A percentile compares a stretch with the other conserved stretches of the same genome.
Evolutionary conservation across 441 rosid species (phyloP).

Genomic region (Populus hybrid): DNA sequence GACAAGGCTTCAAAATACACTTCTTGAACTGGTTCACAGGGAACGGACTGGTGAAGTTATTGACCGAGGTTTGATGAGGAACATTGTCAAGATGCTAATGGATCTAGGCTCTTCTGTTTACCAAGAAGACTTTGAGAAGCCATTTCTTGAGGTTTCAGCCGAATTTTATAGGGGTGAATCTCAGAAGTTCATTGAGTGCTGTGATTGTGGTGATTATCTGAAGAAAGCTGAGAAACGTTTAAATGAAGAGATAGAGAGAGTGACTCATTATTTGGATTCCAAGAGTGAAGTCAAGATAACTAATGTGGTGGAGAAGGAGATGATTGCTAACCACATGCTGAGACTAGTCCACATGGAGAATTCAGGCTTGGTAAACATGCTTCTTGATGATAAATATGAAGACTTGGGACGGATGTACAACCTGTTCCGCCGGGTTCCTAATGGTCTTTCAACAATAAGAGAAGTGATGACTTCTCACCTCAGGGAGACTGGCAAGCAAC

Average conservation of each 20-base stretch:
- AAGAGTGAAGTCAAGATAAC: slow-evolving; percentile 90
- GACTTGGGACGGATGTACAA: slow-evolving; percentile 91
- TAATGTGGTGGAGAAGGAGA: slow-evolving; percentile 90
- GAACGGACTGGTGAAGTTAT: slow-evolving; percentile 91
- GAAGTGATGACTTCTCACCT: slow-evolving; percentile 93
- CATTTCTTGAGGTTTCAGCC: slow-evolving; percentile 81
- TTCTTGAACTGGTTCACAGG: slow-evolving; percentile 75
- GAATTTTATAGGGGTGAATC: slow-evolving; percentile 89
- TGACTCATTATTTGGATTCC: slow-evolving; percentile 78
- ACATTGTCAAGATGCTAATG: slow-evolving; percentile 86
- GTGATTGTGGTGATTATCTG: slow-evolving; percentile 88
- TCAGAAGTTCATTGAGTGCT: slow-evolving; percentile 79
- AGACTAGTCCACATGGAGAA: slow-evolving; percentile 96
- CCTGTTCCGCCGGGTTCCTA: slow-evolving; percentile 77
- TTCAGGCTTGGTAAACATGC: slow-evolving; percentile 92
- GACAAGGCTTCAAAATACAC: slow-evolving; percentile 64
- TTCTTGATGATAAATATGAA: slow-evolving; percentile 77
- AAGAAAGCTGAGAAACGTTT: slow-evolving; percentile 88
- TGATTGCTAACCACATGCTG: slow-evolving; percentile 95
- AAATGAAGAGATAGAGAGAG: slow-evolving; percentile 91
- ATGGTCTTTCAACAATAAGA: slow-evolving; percentile 71
- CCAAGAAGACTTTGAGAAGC: slow-evolving; percentile 95
- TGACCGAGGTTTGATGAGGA: slow-evolving; percentile 85
- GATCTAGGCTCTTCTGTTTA: slow-evolving; percentile 86
- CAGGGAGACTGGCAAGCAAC: slow-evolving; percentile 88